Evolutionary conservation across 108 stramenopile species (phyloP).

Genomic region (Discostella stelligeroides): DNA sequence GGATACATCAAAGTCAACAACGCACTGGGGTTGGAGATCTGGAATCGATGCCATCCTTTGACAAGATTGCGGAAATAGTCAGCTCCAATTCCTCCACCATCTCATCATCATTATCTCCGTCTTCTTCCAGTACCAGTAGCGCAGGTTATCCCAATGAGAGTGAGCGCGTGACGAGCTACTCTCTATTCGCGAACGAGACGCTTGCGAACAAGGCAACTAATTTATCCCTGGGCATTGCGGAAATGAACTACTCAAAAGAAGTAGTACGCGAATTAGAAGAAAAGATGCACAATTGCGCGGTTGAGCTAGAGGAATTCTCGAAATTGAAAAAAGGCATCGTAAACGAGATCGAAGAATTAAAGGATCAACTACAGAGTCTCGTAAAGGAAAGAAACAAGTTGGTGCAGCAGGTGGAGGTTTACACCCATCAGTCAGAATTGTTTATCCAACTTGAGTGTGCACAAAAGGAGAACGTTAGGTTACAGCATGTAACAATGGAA

Average conservation of each 20-base stretch:
- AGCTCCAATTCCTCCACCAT: not conserved
- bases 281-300: not conserved
- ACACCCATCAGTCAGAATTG: slow-evolving; percentile 20
- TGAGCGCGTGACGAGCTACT: slow-evolving; percentile 2
- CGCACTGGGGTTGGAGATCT: not conserved
- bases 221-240: not conserved
- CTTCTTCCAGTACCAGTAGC: not conserved
- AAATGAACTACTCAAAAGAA: no score
- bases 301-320: not conserved
- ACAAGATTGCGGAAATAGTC: not conserved
- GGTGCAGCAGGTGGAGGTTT: slow-evolving; percentile 29
- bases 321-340: slow-evolving; percentile 10
- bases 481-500: not conserved
- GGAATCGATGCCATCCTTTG: not conserved
- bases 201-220: not conserved
- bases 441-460: slow-evolving; percentile 7
- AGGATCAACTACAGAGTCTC: slow-evolving; percentile 8
- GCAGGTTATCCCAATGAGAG: slow-evolving; percentile 1
- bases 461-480: not conserved
- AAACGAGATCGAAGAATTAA: slow-evolving; percentile 12
- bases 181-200: not conserved
- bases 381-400: slow-evolving; percentile 22
- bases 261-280: no score
- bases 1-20: not conserved
- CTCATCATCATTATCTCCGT: not conserved